A percentile compares a stretch with the other conserved stretches of the same genome.
phyloP scores from a whole-genome alignment of 441 rosid genomes.

The Cnidoscolus chayamansa region DNA sequence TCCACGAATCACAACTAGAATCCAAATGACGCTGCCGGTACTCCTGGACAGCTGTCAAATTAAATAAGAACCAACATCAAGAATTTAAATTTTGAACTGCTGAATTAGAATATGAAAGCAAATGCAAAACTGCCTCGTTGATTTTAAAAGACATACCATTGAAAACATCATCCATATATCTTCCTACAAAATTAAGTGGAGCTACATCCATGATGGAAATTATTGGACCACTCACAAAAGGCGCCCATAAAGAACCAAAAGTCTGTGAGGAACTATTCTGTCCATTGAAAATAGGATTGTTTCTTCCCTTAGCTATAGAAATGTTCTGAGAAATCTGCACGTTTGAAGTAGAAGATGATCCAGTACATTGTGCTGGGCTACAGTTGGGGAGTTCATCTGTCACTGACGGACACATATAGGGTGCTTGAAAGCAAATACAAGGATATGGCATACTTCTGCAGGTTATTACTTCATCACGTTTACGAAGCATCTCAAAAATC shows the following conservation, averaged over 20 bases:
- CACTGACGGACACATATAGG: slow-evolving; percentile 45
- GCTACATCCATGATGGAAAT: slow-evolving; percentile 61
- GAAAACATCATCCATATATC: slow-evolving; percentile 57
- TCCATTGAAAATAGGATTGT: slow-evolving; percentile 19
- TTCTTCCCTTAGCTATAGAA: slow-evolving; percentile 24
- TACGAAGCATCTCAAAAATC: slow-evolving; percentile 65
- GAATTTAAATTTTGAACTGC: slow-evolving; percentile 6
- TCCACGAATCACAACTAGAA: slow-evolving; percentile 46
- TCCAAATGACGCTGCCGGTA: slow-evolving; percentile 55
- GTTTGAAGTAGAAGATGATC: slow-evolving; percentile 27
- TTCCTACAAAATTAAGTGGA: slow-evolving; percentile 57
- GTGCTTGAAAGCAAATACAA: slow-evolving; percentile 42
- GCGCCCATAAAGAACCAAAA: slow-evolving; percentile 42
- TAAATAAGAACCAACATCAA: slow-evolving; percentile 21
- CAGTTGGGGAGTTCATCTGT: slow-evolving; percentile 33
- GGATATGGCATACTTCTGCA: slow-evolving; percentile 56
- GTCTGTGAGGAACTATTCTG: slow-evolving; percentile 31
- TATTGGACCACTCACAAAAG: slow-evolving; percentile 41
- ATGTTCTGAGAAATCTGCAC: slow-evolving; percentile 30
- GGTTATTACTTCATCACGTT: slow-evolving; percentile 50
- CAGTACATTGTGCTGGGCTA: slow-evolving; percentile 25
- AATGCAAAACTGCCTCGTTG: neutral
- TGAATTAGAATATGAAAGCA: neutral
- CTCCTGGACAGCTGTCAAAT: slow-evolving; percentile 62
- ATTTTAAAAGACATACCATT: slow-evolving; percentile 47